phyloP scores from a whole-genome alignment of 352 stramenopile genomes.

The Globisporangium echinulatum region DNA sequence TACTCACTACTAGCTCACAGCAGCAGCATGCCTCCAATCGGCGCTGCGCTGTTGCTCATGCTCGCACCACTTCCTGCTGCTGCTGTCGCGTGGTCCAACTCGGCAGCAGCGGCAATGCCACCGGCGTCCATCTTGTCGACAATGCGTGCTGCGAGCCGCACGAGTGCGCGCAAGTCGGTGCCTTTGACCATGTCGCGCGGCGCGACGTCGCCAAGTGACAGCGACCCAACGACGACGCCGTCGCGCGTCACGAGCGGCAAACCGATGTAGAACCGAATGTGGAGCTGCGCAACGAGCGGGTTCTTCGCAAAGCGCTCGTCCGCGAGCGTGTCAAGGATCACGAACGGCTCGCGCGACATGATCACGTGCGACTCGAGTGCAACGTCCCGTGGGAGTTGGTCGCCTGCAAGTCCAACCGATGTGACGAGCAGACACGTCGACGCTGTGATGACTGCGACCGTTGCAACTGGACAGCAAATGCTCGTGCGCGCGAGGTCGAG shows the following conservation, averaged over 20 bases:
- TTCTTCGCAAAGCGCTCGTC: constrained; percentile 78
- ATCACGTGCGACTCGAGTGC: constrained; percentile 68
- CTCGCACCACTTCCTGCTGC: neutral
- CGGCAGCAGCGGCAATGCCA: neutral
- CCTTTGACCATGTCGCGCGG: constrained; percentile 58
- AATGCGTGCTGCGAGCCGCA: constrained; percentile 61
- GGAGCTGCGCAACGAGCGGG: constrained; percentile 56
- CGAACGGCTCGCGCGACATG: constrained; percentile 64
- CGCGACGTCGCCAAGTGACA: constrained; percentile 64
- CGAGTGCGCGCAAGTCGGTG: constrained; percentile 56
- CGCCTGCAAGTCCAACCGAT: constrained; percentile 60
- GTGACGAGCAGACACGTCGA: constrained; percentile 74
- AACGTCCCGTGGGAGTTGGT: constrained; percentile 75
- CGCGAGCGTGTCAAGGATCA: constrained; percentile 68
- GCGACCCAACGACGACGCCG: constrained; percentile 58
- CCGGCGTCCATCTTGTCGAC: constrained; percentile 60
- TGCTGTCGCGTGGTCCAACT: neutral
- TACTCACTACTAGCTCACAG: neutral
- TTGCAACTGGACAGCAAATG: constrained; percentile 62
- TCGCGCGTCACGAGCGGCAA: constrained; percentile 68
- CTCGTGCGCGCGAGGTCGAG: constrained; percentile 66
- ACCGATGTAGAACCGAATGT: constrained; percentile 77
- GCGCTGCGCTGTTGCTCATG: constrained; percentile 2
- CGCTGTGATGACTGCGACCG: constrained; percentile 61
- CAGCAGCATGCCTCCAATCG: constrained; percentile 17